Evolutionary conservation across 2,329 filamentous ascomycete species (phyloP).

Genomic region (Cordyceps tenuipes): DNA sequence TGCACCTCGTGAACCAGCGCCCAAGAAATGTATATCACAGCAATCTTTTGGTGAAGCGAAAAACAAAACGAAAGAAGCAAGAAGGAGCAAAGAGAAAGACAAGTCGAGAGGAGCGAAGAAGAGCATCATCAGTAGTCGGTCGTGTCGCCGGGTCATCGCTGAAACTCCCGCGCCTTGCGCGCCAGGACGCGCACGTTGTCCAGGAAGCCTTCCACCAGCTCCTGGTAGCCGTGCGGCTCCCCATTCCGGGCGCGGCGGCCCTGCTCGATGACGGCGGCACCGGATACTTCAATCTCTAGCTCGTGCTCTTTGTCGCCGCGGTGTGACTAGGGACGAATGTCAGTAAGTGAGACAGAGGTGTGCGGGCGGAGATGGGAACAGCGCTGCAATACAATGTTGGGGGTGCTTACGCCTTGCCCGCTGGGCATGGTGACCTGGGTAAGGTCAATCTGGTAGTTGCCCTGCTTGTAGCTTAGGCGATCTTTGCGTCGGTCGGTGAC

Average conservation of each 20-base stretch:
- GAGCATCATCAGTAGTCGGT: no score
- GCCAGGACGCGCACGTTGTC: constrained; percentile 62
- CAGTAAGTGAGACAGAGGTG: no score
- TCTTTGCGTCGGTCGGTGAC: constrained; percentile 71
- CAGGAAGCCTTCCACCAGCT: constrained; percentile 63
- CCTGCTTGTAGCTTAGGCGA: constrained; percentile 80
- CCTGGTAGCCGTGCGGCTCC: constrained; percentile 52
- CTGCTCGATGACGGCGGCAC: constrained; percentile 56
- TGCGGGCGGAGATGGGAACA: no score
- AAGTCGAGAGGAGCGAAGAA: background rate
- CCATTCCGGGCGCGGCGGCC: constrained; percentile 46
- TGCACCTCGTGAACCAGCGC: background rate
- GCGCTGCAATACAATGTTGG: background rate
- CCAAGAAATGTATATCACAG: background rate
- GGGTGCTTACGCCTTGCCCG: constrained; percentile 29
- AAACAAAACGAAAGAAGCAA: background rate
- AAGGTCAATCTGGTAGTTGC: constrained; percentile 82
- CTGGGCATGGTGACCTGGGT: constrained; percentile 67
- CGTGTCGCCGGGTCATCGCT: background rate
- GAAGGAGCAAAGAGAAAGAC: background rate
- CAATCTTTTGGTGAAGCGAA: background rate
- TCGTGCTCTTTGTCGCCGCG: constrained; percentile 62
- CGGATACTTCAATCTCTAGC: constrained; percentile 69
- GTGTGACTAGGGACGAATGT: constrained; percentile 15
- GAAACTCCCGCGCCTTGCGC: constrained; percentile 30